phyloP scores from a whole-genome alignment of 2,329 filamentous ascomycete genomes.

The Cryphonectria parasitica region DNA sequence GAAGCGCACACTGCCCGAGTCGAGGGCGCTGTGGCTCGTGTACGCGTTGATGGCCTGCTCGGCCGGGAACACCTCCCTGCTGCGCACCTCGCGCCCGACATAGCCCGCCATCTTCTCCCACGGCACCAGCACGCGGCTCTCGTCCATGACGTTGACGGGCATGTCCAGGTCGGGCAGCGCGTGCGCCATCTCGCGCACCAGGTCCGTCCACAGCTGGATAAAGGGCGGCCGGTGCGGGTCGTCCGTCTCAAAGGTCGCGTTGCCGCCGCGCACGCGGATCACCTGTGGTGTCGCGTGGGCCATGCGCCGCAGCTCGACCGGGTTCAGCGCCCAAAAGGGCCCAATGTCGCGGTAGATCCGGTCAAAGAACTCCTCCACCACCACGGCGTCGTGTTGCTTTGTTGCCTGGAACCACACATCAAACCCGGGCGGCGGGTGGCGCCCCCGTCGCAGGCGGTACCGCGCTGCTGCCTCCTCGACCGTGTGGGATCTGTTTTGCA shows the following conservation, averaged over 20 bases:
- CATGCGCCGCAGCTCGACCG: constrained; percentile 38
- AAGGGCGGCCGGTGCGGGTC: constrained; percentile 46
- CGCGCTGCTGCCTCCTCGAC: constrained; percentile 49
- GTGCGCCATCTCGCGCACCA: constrained; percentile 56
- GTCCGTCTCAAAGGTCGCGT: constrained; percentile 44
- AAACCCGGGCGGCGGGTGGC: constrained; percentile 54
- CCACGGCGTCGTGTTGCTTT: constrained; percentile 44
- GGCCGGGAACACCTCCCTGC: constrained; percentile 48
- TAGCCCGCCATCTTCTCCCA: constrained; percentile 58
- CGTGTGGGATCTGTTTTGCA: constrained; percentile 47
- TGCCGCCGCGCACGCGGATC: constrained; percentile 52
- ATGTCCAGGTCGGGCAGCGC: constrained; percentile 68
- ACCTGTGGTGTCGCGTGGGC: constrained; percentile 49
- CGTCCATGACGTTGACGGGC: constrained; percentile 67
- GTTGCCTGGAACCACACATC: constrained; percentile 52
- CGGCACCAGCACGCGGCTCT: constrained; percentile 63
- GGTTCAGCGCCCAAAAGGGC: constrained; percentile 59
- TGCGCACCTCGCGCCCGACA: constrained; percentile 50
- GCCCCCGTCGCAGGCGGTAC: constrained; percentile 50
- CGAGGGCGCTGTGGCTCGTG: constrained; percentile 45
- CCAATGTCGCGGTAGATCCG: constrained; percentile 56
- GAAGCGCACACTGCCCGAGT: constrained; percentile 38
- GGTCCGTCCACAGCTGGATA: constrained; percentile 51
- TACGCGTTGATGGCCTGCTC: constrained; percentile 49
- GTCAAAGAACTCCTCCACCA: constrained; percentile 56